Percentiles rank a stretch among this genome's conserved stretches.
Evolutionary conservation across 1,284 basidiomycete species (phyloP).

Genomic region (Marasmius fiardii): DNA sequence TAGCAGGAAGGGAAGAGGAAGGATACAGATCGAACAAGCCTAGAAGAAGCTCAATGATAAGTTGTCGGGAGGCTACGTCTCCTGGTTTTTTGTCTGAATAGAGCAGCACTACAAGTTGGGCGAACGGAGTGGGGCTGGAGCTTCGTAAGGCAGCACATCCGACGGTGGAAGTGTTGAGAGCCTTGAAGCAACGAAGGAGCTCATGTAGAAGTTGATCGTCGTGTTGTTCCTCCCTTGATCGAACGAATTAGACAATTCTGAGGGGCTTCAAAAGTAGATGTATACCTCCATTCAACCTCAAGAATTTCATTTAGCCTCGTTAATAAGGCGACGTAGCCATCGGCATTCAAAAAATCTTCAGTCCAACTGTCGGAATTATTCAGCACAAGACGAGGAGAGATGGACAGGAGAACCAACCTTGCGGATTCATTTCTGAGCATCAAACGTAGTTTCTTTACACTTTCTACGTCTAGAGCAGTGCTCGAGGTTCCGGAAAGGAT

Average conservation of each 20-base stretch:
- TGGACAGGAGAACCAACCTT: slow-evolving; percentile 40
- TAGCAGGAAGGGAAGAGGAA: slow-evolving; percentile 56
- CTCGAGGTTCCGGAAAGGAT: slow-evolving; percentile 65
- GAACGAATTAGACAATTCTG: not conserved
- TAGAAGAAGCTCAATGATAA: slow-evolving; percentile 84
- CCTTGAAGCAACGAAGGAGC: slow-evolving; percentile 91
- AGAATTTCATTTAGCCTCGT: slow-evolving; percentile 89
- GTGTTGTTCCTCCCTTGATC: slow-evolving; percentile 88
- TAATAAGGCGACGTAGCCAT: slow-evolving; percentile 84
- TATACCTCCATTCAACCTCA: slow-evolving; percentile 93
- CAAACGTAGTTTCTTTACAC: slow-evolving; percentile 74
- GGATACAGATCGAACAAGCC: slow-evolving; percentile 85
- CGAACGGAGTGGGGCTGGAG: slow-evolving; percentile 83
- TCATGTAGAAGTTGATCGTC: slow-evolving; percentile 95
- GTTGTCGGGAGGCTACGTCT: slow-evolving; percentile 84
- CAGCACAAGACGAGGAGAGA: slow-evolving; percentile 5
- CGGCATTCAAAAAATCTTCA: slow-evolving; percentile 79
- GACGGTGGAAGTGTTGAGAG: slow-evolving; percentile 85
- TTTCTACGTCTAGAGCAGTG: slow-evolving; percentile 66
- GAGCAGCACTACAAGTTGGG: slow-evolving; percentile 77
- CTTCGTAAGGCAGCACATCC: slow-evolving; percentile 80
- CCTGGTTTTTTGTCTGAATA: slow-evolving; percentile 98
- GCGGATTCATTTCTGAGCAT: slow-evolving; percentile 86
- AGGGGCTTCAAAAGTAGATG: slow-evolving; percentile 5
- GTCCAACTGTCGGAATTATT: slow-evolving; percentile 66